These are phyloP conservation scores for Syzygium aromaticum DNA, from an alignment of 345 rosid genomes.

Conservation along the genomic window DNA sequence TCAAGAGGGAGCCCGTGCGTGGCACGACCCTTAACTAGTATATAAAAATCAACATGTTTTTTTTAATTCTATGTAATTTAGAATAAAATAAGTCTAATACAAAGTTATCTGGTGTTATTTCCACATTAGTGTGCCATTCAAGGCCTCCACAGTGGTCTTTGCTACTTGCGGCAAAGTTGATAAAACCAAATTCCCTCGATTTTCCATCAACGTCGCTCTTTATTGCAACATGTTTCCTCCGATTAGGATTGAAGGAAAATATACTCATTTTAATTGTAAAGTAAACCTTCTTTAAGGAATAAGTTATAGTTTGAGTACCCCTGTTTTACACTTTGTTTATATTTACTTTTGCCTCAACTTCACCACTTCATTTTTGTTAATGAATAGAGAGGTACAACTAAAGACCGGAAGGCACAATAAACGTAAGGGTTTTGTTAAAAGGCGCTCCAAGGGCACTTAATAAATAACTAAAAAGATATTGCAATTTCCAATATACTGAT, in stretches of 20 bases:
- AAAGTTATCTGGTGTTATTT: background rate
- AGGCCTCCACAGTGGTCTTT: slow-evolving; percentile 31
- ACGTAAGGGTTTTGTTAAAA: background rate
- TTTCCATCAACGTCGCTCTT: slow-evolving; percentile 42
- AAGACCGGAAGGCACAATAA: background rate
- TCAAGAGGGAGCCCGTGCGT: background rate
- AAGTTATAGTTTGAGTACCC: background rate
- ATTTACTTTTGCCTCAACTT: background rate
- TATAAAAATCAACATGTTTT: background rate
- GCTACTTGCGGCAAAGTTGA: slow-evolving; percentile 52
- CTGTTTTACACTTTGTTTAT: background rate
- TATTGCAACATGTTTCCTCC: slow-evolving; percentile 19
- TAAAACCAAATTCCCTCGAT: slow-evolving; percentile 64
- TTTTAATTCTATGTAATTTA: background rate
- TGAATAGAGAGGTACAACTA: background rate
- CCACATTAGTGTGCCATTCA: slow-evolving; percentile 33
- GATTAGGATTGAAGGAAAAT: background rate
- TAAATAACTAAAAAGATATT: background rate
- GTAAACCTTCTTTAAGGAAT: background rate
- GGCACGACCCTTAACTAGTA: background rate
- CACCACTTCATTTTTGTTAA: background rate
- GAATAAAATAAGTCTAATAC: background rate
- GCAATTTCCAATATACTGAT: background rate
- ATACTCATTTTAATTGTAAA: background rate
- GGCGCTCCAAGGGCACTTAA: background rate